Evolutionary conservation across 345 rosid genomes (phyloP), one percentile per base, ranked within the genome.

Genomic region (Syzygium aqueum): DNA sequence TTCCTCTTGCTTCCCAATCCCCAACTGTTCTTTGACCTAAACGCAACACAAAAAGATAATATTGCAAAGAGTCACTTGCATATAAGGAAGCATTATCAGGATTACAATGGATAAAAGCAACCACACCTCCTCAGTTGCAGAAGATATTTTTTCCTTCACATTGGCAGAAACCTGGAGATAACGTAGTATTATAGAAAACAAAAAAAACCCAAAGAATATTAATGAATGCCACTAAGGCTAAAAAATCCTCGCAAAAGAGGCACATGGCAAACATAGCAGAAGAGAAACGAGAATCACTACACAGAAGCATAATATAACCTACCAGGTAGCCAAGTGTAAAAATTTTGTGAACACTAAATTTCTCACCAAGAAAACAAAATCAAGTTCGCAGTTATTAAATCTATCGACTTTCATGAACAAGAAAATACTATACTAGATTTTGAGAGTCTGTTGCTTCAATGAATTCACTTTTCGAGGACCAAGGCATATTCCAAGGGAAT

Each of bases 41-140:
- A 88, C 22, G 67, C 80, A 59, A 90, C n/a, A 37, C 80, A 73
- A 73, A 33, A 73, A 37, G 25, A 73, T 40, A 73, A 33, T 0
- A 7, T 73, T 21, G 25, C 23, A 19, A 17, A 73, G 25, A 33
- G 80, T 37, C 46, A 4, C 46, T 19, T 73, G 73, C 80, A 37
- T 73, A 73, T 37, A 73, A 73, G 49, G 37, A 73, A 73, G 27
- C 49, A 37, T 88, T 40, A 51, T 51, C 59, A 85, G 40, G 52
- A 77, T 63, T 77, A 80, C 85, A 87, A 88, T 82, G 52, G 85
- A 43, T 46, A 59, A 23, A 23, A 50, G 28, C 78, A 89, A 89
- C 84, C 89, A 88, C 27, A 96, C 98, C 99, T 97, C 99, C 89
- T 96, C 98, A 86, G 93, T 92, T 84, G 99, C 96, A 87, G 98